Conservation (phyloP, 176 grass and related monocot genomes). For the Hyparrhenia diplandra region DNA sequence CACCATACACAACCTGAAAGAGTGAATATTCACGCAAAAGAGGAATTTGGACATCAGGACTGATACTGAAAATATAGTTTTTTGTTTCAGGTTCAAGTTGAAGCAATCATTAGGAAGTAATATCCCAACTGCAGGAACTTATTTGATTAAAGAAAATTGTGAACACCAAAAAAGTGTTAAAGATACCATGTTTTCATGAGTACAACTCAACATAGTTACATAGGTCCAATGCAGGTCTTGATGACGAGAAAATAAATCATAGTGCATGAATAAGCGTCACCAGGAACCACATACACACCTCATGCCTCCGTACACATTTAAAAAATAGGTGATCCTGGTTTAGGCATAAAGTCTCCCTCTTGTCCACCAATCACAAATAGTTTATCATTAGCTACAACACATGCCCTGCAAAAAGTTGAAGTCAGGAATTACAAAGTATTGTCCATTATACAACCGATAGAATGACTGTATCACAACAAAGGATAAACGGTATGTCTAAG, state of each 20-base stretch:
- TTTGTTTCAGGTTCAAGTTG: not conserved
- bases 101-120: not conserved
- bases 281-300: constrained; percentile 40
- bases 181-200: too few species aligned
- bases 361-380: constrained; percentile 90
- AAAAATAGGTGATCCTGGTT: constrained; percentile 86
- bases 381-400: constrained; percentile 68
- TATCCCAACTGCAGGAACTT: not conserved
- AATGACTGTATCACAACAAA: not conserved
- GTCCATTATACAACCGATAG: not conserved
- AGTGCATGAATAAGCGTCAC: not conserved
- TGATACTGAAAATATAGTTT: not conserved
- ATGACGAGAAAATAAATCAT: not conserved
- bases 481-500: not conserved
- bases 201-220: not conserved
- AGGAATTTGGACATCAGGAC: not conserved
- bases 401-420: constrained; percentile 48
- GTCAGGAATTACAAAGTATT: not conserved
- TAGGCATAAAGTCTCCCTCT: constrained; percentile 94
- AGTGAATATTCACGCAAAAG: not conserved
- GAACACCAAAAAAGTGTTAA: not conserved
- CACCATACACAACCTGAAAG: constrained; percentile 71
- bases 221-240: not conserved
- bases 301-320: constrained; percentile 74
- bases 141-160: not conserved